Evolutionary conservation across 352 stramenopile genomes (phyloP).

Genomic region (Phytophthora pistaciae): DNA sequence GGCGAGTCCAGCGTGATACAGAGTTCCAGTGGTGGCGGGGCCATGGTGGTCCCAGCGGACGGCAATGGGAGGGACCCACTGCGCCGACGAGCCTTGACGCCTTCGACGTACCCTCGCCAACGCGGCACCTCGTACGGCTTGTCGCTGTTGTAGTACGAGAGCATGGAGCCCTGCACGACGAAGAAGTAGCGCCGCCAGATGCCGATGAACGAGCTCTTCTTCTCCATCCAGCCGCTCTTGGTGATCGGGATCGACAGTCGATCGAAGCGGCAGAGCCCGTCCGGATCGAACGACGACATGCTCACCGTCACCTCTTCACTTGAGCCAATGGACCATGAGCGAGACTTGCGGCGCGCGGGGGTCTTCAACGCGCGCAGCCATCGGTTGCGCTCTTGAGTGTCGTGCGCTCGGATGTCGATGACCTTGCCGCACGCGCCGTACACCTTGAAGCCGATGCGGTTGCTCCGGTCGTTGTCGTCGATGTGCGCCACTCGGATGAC

Average conservation of each 20-base stretch:
- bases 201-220: conserved; percentile 62
- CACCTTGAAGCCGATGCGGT: conserved; percentile 71
- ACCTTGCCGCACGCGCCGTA: conserved; percentile 72
- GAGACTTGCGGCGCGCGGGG: conserved; percentile 63
- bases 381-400: conserved; percentile 68
- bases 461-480: conserved; percentile 61
- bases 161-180: conserved; percentile 73
- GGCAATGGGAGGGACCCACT: conserved; percentile 24
- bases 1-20: conserved; percentile 45
- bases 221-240: conserved; percentile 77
- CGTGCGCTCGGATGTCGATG: conserved; percentile 77
- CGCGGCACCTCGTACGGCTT: conserved; percentile 79
- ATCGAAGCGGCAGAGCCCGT: conserved; percentile 63
- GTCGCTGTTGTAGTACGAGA: conserved; percentile 80
- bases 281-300: conserved; percentile 65
- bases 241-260: conserved; percentile 65
- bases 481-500: conserved; percentile 80
- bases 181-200: conserved; percentile 82
- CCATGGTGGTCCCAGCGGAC: conserved; percentile 14
- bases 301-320: conserved; percentile 63
- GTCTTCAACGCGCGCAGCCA: conserved; percentile 77
- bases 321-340: conserved; percentile 65
- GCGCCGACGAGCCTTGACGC: conserved; percentile 43
- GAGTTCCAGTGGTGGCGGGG: conserved; percentile 34
- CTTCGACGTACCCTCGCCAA: conserved; percentile 66